Conservation (phyloP, 75 land plant species). For the Pinus taeda region DNA sequence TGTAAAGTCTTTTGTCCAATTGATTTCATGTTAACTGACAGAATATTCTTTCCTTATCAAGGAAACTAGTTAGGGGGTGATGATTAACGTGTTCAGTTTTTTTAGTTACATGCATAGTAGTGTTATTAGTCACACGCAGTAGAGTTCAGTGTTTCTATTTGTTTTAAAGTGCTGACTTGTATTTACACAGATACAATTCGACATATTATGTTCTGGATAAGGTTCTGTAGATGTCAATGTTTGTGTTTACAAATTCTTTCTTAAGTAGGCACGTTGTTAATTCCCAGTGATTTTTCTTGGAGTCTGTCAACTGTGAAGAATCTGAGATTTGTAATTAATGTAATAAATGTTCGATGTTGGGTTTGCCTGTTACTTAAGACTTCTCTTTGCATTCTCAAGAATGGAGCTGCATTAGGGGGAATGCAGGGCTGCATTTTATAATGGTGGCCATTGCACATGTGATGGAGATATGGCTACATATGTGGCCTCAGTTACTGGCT, state of each 20-base stretch:
- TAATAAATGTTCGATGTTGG: neutral
- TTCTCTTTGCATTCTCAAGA: constrained; percentile 12
- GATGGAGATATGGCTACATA: constrained; percentile 11
- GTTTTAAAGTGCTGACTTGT: neutral
- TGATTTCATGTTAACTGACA: constrained; percentile 2
- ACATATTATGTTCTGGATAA: neutral
- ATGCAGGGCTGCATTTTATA: constrained; percentile 16
- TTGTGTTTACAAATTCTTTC: no score
- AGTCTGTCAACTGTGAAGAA: neutral
- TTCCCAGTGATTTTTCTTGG: neutral
- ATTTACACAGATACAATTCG: neutral
- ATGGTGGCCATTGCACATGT: constrained; percentile 12
- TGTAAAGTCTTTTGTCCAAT: constrained; percentile 82
- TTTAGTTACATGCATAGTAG: neutral
- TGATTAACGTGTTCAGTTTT: neutral
- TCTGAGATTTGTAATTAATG: neutral
- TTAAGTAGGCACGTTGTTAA: no score
- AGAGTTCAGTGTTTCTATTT: neutral
- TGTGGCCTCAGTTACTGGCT: constrained; percentile 10
- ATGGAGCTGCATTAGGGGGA: constrained; percentile 14
- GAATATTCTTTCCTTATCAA: neutral
- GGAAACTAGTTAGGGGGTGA: neutral
- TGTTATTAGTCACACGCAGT: neutral
- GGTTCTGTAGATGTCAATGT: neutral
- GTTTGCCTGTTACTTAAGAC: neutral